A percentile compares a stretch with the other conserved stretches of the same genome.
These are phyloP conservation scores for Rosellinia necatrix DNA, from an alignment of 2,329 filamentous ascomycete species.

Conservation along the genomic window DNA sequence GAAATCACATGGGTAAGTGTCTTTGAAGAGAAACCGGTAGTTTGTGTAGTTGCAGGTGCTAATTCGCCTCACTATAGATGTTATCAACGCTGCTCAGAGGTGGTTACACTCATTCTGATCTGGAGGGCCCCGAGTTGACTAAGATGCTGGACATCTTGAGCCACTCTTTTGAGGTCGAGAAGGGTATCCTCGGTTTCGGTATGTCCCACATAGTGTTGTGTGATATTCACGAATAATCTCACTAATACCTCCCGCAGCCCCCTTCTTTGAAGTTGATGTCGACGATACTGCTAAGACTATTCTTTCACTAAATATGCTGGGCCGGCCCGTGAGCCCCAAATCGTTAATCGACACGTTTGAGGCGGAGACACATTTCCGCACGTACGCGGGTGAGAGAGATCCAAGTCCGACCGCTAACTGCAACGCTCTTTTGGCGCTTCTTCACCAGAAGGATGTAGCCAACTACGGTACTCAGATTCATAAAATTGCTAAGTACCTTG, in stretches of 20 bases:
- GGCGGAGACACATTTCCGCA: conserved; percentile 38
- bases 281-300: conserved; percentile 31
- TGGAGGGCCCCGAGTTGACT: conserved; percentile 21
- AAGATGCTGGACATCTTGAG: conserved; percentile 28
- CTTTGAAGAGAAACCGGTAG: neutral
- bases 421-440: conserved; percentile 41
- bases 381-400: conserved; percentile 39
- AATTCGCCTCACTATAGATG: conserved; percentile 10
- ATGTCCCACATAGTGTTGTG: neutral
- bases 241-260: conserved; percentile 23
- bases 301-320: conserved; percentile 26
- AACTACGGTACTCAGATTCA: conserved; percentile 35
- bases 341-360: conserved; percentile 38
- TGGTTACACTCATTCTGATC: conserved; percentile 22
- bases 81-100: conserved; percentile 26
- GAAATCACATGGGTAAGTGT: conserved; percentile 30
- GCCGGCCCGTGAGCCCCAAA: conserved; percentile 25
- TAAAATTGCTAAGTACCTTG: conserved; percentile 36
- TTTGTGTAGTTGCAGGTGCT: neutral
- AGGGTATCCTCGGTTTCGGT: conserved; percentile 34
- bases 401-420: conserved; percentile 43
- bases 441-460: conserved; percentile 31
- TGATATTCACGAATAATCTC: neutral
- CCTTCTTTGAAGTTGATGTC: conserved; percentile 28
- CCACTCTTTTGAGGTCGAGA: conserved; percentile 25